phyloP scores from a whole-genome alignment of 2,329 filamentous ascomycete genomes.

The Lachnellula suecica region DNA sequence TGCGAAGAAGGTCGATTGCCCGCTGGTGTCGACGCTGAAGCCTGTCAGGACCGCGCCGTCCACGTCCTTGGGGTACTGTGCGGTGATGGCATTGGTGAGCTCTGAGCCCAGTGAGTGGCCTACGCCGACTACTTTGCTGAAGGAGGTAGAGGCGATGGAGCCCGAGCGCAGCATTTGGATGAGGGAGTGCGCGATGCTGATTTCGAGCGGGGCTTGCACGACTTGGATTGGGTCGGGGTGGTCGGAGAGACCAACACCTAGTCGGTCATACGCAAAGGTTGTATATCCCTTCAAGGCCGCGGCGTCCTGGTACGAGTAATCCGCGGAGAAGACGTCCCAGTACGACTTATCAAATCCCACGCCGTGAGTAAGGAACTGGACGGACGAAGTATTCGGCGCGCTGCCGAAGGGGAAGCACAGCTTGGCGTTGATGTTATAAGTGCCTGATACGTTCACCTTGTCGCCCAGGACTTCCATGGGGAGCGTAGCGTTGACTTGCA shows the following conservation, averaged over 20 bases:
- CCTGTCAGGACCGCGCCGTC: slow-evolving; percentile 12
- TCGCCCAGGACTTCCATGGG: not conserved
- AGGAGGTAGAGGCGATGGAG: not conserved
- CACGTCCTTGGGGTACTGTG: slow-evolving; percentile 9
- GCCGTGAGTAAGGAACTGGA: slow-evolving; percentile 18
- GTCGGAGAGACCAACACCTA: slow-evolving; percentile 9
- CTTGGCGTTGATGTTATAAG: slow-evolving; percentile 7
- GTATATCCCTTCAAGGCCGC: slow-evolving; percentile 7
- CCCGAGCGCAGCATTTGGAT: slow-evolving; percentile 7
- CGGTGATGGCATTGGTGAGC: slow-evolving; percentile 8
- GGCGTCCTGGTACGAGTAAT: slow-evolving; percentile 11
- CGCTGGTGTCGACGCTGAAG: slow-evolving; percentile 1
- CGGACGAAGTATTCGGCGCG: not conserved
- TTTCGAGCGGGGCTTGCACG: slow-evolving; percentile 12
- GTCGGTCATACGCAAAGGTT: slow-evolving; percentile 19
- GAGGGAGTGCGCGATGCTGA: slow-evolving; percentile 6
- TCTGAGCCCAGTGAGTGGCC: slow-evolving; percentile 13
- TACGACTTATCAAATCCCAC: too few relatives aligned
- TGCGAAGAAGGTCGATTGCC: slow-evolving; percentile 6
- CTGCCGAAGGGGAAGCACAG: slow-evolving; percentile 4
- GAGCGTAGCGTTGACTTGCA: slow-evolving; percentile 5
- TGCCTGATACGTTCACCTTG: not conserved
- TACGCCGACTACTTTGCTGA: slow-evolving; percentile 10
- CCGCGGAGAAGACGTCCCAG: slow-evolving; percentile 5
- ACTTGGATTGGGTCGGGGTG: slow-evolving; percentile 15